Conservation (phyloP, 768 basidiomycete genomes). For the Boletellus ananiceps region DNA sequence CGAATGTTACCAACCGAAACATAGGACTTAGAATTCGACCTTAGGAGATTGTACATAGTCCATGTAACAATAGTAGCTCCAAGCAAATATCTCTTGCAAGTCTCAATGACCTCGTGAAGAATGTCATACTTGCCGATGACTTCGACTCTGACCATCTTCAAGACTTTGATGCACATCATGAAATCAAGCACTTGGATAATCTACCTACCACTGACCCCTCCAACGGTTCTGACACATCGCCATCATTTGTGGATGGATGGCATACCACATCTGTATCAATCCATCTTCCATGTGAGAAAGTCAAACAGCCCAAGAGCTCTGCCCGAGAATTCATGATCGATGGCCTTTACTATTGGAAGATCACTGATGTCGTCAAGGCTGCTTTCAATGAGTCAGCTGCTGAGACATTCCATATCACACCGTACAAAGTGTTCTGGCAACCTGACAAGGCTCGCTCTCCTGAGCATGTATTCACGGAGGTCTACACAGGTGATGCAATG, state of each 20-base stretch:
- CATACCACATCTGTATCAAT: constrained; percentile 7
- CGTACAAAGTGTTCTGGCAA: constrained; percentile 12
- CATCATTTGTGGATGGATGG: constrained; percentile 5
- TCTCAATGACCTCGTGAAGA: too few species aligned
- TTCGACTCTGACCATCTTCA: too few species aligned
- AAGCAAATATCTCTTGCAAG: too few species aligned
- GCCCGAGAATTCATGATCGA: constrained; percentile 17
- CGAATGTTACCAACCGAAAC: too few species aligned
- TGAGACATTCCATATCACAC: constrained; percentile 12
- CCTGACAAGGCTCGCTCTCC: constrained; percentile 1
- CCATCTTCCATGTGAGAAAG: not conserved
- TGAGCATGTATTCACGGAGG: constrained; percentile 19
- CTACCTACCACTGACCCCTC: too few species aligned
- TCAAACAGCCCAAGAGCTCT: not conserved
- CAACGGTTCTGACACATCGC: not conserved
- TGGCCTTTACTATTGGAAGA: constrained; percentile 24
- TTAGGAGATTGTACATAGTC: too few species aligned
- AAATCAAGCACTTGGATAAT: too few species aligned
- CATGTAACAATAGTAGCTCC: too few species aligned
- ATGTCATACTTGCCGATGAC: too few species aligned
- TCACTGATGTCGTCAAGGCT: constrained; percentile 19
- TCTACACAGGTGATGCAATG: constrained; percentile 19
- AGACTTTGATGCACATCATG: too few species aligned
- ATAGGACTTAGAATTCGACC: too few species aligned
- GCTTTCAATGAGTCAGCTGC: constrained; percentile 18